Conservation (phyloP, 768 basidiomycete species). For the Pleurotus tuber-regium region DNA sequence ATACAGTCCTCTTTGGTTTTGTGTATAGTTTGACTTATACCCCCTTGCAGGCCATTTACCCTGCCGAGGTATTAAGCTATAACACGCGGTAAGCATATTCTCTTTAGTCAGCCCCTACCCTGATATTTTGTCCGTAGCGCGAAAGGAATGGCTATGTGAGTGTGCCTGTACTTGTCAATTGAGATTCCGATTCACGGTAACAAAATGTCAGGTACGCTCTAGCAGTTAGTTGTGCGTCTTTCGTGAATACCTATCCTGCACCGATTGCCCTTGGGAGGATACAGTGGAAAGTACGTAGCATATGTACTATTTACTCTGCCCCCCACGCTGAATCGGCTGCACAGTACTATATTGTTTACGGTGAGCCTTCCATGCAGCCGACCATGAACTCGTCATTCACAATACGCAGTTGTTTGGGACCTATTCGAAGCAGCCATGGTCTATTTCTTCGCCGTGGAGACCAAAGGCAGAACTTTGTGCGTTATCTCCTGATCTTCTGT, state of each 20-base stretch:
- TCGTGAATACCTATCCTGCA: slow-evolving; percentile 50
- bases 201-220: slow-evolving; percentile 34
- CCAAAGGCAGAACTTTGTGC: slow-evolving; percentile 40
- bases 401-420: slow-evolving; percentile 30
- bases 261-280: slow-evolving; percentile 35
- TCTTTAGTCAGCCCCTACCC: neutral
- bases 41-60: slow-evolving; percentile 57
- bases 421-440: slow-evolving; percentile 36
- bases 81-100: slow-evolving; percentile 39
- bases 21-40: slow-evolving; percentile 56
- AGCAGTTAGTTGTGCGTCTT: slow-evolving; percentile 40
- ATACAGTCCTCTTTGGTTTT: slow-evolving; percentile 52
- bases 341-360: slow-evolving; percentile 37
- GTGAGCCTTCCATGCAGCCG: neutral
- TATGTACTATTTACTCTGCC: neutral
- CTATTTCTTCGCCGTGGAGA: slow-evolving; percentile 40
- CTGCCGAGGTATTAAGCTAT: slow-evolving; percentile 53
- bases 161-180: too few species aligned
- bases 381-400: neutral
- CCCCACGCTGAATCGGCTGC: neutral
- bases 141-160: slow-evolving; percentile 59
- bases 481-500: slow-evolving; percentile 13
- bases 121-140: slow-evolving; percentile 30
- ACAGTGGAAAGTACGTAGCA: slow-evolving; percentile 29
- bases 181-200: too few species aligned